Base-by-base conservation (phyloP, 78 protist genomes). In the Dictyostelium firmibasis region DNA sequence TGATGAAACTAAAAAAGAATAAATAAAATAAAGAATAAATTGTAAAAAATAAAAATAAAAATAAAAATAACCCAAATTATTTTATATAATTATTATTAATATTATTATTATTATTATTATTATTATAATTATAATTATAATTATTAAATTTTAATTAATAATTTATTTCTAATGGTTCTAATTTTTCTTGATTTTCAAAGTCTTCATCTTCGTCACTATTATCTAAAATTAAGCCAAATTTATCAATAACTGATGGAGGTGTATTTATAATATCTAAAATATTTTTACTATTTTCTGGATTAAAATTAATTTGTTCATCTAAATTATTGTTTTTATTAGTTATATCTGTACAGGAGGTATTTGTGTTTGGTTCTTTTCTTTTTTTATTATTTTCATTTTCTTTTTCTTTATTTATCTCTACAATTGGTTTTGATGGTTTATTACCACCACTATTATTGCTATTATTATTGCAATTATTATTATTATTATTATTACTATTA, bases 141-240 rank as follows among this genome's bases (percentile, higher is more conserved):
- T 60, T 60, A 60, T 23, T 23, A 67, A 29, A 69, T 29, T 69
- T 70, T 70, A 27, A 70, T 29, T 70, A 70, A 70, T 76, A 36
- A 23, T 76, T 76, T 76, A 76, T 38, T 79, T 79, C 67, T 79
- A 86, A 33, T 57, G 93, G 93, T 60, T 87, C 93, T 41, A 87
- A 41, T 62, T 11, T 29, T 78, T 87, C 93, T 76, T 87, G 79
- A 31, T 85, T 78, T 53, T 31, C 50, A 57, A 14, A 1, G 2
- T 87, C 81, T 2, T 60, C 74, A 41, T 76, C 84, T 3, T 31
- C 43, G 8, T 87, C 93, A 29, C 53, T 35, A 33, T 50, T 70
- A 20, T 86, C 92, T 53, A 76, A 25, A 33, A 78, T 87, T 23
- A 76, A 85, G 41, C 62, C 31, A 62, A 87, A 81, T 60, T 78